Evolutionary conservation across 2,329 filamentous ascomycete species (phyloP).

Genomic region (Fusarium globosum): DNA sequence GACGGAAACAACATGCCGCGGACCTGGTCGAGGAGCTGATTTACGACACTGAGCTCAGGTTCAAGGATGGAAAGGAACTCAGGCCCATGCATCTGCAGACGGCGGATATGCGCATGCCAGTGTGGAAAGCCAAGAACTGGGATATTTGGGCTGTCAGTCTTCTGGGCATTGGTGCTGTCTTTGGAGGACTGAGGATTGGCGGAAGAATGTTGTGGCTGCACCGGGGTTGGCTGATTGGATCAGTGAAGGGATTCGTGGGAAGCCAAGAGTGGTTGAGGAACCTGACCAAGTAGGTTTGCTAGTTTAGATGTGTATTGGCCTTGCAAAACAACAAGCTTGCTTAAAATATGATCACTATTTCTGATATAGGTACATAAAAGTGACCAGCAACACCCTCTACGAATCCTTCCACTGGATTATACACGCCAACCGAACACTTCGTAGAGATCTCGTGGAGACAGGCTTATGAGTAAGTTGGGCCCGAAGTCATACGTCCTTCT

Average conservation of each 20-base stretch:
- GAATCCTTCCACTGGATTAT: too few species aligned
- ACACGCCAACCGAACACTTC: too few species aligned
- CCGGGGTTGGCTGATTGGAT: background rate
- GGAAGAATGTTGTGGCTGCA: background rate
- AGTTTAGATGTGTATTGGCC: too few species aligned
- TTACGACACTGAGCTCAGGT: background rate
- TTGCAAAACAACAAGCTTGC: too few species aligned
- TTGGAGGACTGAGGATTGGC: background rate
- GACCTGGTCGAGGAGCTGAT: background rate
- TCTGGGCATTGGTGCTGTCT: background rate
- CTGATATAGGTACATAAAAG: too few species aligned
- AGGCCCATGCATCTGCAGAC: background rate
- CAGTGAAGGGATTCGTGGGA: background rate
- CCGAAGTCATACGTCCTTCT: too few species aligned
- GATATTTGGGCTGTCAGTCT: background rate
- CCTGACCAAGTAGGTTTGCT: too few species aligned
- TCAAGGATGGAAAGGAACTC: background rate
- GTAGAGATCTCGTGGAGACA: too few species aligned
- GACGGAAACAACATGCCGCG: background rate
- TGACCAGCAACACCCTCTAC: too few species aligned
- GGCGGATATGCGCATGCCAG: background rate
- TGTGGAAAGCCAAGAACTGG: background rate
- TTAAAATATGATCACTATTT: too few species aligned
- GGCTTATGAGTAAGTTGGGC: too few species aligned
- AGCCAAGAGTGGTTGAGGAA: background rate